Evolutionary conservation across 163 green algal species (phyloP), one percentile per base, ranked within the genome.

Genomic region (Botryococcus braunii): DNA sequence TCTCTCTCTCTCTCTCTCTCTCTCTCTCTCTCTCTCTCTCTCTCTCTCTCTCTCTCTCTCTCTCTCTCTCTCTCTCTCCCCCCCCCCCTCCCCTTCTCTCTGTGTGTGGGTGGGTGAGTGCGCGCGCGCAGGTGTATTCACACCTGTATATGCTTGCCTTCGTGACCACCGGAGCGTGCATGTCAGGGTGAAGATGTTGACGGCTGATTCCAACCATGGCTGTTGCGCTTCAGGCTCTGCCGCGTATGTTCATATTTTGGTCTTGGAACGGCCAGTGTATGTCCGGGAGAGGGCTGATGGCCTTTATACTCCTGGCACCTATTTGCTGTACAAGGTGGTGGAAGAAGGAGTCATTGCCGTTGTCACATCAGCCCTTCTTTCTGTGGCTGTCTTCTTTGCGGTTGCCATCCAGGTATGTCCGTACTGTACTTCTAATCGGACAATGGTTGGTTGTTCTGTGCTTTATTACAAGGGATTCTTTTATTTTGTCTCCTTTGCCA

Each of bases 221-320:
- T 21, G 17, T 29, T 29, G 17, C 17, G 46, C 46, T 55, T 55
- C 46, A 55, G 17, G 46, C 21, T 17, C 17, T 55, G 46, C 17
- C 21, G 46, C 17, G 17, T 55, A 21, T 29, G 46, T 17, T 55
- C 17, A 27, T 21, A 55, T 55, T 29, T 17, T 63, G 56, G 36
- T 91, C 82, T 73, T 74, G 50, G 75, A 82, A 60, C 58, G 75
- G 7, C 43, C 75, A 3, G 69, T 88, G 43, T 91, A 78, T 43
- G 66, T 91, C 59, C 85, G 88, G 35, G 90, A 96, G 70, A 79
- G 89, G 48, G 83, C 77, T 47, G 90, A 95, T 72, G 89, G 89
- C 5, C 73, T 95, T 41, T 95, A 95, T 78, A 63, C 77, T 13
- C 73, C 84, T 6, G 74, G 90, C 62, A 91, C 86, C 29, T 95